Base-by-base conservation (phyloP, 257 asterid species). In the Coffea eugenioides region DNA sequence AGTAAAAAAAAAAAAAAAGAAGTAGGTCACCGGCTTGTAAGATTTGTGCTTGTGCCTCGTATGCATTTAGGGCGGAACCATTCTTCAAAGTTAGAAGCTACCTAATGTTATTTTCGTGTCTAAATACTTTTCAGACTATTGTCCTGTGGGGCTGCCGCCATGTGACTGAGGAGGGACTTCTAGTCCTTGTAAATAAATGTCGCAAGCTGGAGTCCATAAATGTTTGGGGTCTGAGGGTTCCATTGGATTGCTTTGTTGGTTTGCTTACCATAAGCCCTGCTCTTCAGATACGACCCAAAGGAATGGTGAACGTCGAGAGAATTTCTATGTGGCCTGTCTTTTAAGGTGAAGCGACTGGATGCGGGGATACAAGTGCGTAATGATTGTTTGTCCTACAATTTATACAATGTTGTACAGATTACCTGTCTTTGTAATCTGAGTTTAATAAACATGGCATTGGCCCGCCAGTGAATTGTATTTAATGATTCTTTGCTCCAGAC, bases 141-240 rank as follows among this genome's bases (percentile, higher is more conserved):
- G 90, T 89, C 54, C 81, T 95, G 77, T 95, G 99, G 98, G 96
- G 97, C 61, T 95, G 99, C 84, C 90, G 96, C 5, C 97, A 89
- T 84, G 97, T 93, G 36, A 91, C 96, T 8, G 97, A 88, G 84
- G 81, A 88, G 9, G 98, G 99, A 76, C 98, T 95, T 34, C 74
- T 92, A 12, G 91, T 82, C 27, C 90, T 93, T 25, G 99, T 95
- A 41, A 90, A 87, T 65, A 89, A 92, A 86, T 95, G 98, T 73
- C 82, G 85, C 27, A 88, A 89, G 79, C 91, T 93, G 0, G 89
- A 92, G 83, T 92, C 98, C 18, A 95, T 95, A 77, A 92, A 95
- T 56, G 97, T 86, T 45, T 93, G 96, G 98, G 99, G 97, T 18
- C 83, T 88, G 93, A 84, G 91, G 79, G 90, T 95, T 36, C 91